Conservation (phyloP, 139 green algal genomes). For the Volvox reticuliferus region DNA sequence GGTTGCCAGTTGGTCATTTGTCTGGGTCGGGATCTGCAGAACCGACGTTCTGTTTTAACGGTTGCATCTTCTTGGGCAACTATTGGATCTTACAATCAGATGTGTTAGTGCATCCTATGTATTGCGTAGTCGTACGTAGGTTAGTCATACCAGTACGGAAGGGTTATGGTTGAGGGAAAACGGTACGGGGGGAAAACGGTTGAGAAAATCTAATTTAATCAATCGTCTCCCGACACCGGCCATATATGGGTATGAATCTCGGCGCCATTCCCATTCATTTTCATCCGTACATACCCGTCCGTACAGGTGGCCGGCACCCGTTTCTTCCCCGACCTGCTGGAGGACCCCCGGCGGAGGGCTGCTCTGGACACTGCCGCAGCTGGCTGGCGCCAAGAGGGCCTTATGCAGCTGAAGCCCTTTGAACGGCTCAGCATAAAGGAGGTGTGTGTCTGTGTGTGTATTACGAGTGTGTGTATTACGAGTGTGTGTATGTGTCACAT, state of each 20-base stretch:
- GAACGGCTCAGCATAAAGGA: conserved; percentile 49
- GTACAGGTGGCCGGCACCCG: conserved; percentile 60
- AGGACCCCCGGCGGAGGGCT: conserved; percentile 53
- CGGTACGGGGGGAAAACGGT: too few species aligned
- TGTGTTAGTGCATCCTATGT: neutral
- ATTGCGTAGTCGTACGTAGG: neutral
- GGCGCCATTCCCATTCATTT: too few species aligned
- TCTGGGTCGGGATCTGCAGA: neutral
- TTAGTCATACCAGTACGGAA: neutral
- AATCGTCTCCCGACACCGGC: neutral
- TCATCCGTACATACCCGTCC: neutral
- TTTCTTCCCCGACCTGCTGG: conserved; percentile 79
- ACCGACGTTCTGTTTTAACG: neutral
- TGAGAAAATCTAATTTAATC: neutral
- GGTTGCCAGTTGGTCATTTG: neutral
- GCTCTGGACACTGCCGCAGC: conserved; percentile 73
- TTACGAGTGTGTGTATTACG: too few species aligned
- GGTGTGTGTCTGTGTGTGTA: neutral
- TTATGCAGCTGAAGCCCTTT: conserved; percentile 56
- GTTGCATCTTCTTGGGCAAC: too few species aligned
- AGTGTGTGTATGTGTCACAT: too few species aligned
- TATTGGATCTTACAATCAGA: neutral
- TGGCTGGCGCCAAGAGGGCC: conserved; percentile 64
- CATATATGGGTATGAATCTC: too few species aligned
- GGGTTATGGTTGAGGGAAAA: too few species aligned